These are phyloP conservation scores for Scorias spongiosa DNA, from an alignment of 2,329 filamentous ascomycete species.

Conservation along the genomic window DNA sequence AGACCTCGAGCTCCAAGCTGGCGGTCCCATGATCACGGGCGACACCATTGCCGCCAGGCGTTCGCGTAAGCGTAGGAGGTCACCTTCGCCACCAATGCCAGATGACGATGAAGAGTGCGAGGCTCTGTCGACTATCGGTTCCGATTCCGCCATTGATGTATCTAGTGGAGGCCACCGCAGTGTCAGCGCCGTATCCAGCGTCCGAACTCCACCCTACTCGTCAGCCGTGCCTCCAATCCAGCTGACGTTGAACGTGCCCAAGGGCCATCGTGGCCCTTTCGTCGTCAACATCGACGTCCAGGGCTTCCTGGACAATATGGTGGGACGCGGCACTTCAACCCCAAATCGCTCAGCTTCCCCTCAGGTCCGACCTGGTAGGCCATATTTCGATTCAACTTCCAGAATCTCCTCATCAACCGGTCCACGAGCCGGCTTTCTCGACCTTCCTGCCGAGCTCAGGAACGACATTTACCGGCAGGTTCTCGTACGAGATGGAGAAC, in stretches of 20 bases:
- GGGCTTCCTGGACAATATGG: constrained; percentile 3
- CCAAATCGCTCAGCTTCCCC: not conserved
- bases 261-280: constrained; percentile 30
- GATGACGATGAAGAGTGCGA: not conserved
- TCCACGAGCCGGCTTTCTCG: constrained; percentile 17
- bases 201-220: constrained; percentile 14
- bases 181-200: constrained; percentile 8
- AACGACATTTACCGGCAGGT: constrained; percentile 32
- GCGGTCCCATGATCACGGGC: not conserved
- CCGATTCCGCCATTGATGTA: not conserved
- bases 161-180: not conserved
- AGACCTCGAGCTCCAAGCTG: not conserved
- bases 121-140: not conserved
- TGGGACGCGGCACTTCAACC: not conserved
- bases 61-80: constrained; percentile 17
- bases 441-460: constrained; percentile 29
- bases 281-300: constrained; percentile 25
- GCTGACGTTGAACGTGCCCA: constrained; percentile 31
- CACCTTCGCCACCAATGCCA: constrained; percentile 6
- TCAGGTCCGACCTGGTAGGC: constrained; percentile 1
- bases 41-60: not conserved
- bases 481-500: constrained; percentile 21
- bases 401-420: not conserved
- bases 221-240: constrained; percentile 16
- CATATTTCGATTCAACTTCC: not conserved